A percentile compares a stretch with the other conserved stretches of the same genome.
These are phyloP conservation scores for Stagonosporopsis rhizophila DNA, from an alignment of 2,329 filamentous ascomycete genomes.

Conservation along the genomic window DNA sequence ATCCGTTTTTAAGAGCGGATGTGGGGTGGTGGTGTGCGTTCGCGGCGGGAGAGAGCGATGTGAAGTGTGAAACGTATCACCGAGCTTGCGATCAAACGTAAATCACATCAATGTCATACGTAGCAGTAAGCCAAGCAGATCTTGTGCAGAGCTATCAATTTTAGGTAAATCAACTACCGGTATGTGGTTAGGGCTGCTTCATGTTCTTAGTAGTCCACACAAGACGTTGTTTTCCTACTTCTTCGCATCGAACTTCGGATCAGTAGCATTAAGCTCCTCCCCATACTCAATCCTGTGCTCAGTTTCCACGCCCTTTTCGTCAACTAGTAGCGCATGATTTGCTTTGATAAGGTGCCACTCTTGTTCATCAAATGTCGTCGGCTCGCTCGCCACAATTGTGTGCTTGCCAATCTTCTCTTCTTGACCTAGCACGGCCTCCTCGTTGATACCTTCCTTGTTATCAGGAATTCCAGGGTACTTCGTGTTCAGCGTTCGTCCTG, in stretches of 20 bases:
- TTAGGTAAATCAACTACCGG: no score
- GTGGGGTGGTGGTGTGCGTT: no score
- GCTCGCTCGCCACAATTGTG: constrained; percentile 62
- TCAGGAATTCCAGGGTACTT: constrained; percentile 61
- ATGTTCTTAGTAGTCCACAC: neutral
- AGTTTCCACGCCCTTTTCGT: constrained; percentile 50
- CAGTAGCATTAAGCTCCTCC: constrained; percentile 49
- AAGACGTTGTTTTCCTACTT: neutral
- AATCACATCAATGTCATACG: no score
- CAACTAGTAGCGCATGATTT: constrained; percentile 56
- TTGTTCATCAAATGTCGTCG: constrained; percentile 59
- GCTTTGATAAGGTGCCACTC: constrained; percentile 61
- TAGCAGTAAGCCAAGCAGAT: no score
- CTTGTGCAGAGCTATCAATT: no score
- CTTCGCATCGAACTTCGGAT: constrained; percentile 41
- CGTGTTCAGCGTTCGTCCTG: constrained; percentile 60
- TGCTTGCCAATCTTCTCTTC: constrained; percentile 58
- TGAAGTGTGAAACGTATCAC: no score
- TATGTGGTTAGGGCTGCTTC: neutral
- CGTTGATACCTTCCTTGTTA: constrained; percentile 44
- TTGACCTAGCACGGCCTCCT: constrained; percentile 44
- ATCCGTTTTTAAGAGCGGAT: no score
- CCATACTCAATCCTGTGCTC: constrained; percentile 50
- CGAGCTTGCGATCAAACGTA: no score
- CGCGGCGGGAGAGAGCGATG: no score